Percentiles rank a stretch among this genome's conserved stretches.
These are phyloP conservation scores for Penicillium sp. DNA, from an alignment of 2,329 filamentous ascomycete species.

Conservation along the genomic window DNA sequence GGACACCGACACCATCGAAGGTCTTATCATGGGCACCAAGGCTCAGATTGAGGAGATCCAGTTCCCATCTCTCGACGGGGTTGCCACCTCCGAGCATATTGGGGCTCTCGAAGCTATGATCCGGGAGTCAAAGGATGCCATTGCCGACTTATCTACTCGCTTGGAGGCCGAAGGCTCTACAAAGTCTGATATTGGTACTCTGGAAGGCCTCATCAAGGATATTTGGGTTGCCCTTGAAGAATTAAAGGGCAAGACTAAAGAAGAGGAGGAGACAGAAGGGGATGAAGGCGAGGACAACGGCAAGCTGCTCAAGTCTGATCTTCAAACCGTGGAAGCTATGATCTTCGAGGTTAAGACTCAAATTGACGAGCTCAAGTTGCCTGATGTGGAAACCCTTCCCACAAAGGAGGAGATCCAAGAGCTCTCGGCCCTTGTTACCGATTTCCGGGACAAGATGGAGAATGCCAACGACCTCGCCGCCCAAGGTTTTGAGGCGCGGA, in stretches of 20 bases:
- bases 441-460: conserved; percentile 64
- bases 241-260: conserved; percentile 46
- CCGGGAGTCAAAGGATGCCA: conserved; percentile 70
- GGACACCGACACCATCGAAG: conserved; percentile 88
- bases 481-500: conserved; percentile 79
- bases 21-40: conserved; percentile 85
- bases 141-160: conserved; percentile 65
- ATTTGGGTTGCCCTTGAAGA: conserved; percentile 75
- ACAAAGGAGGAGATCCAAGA: conserved; percentile 73
- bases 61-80: conserved; percentile 62
- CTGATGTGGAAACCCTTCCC: conserved; percentile 69
- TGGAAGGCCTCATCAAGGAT: conserved; percentile 78
- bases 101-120: conserved; percentile 66
- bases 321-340: conserved; percentile 76
- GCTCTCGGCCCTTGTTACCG: conserved; percentile 68
- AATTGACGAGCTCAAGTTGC: conserved; percentile 69
- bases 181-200: conserved; percentile 73
- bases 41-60: conserved; percentile 78
- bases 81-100: conserved; percentile 63
- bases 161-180: conserved; percentile 67
- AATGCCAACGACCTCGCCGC: conserved; percentile 70
- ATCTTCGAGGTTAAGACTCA: conserved; percentile 82
- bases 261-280: conserved; percentile 47
- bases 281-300: conserved; percentile 54
- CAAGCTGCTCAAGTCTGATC: conserved; percentile 74